Conservation (phyloP, 345 rosid genomes). For the Heritiera fomes region DNA sequence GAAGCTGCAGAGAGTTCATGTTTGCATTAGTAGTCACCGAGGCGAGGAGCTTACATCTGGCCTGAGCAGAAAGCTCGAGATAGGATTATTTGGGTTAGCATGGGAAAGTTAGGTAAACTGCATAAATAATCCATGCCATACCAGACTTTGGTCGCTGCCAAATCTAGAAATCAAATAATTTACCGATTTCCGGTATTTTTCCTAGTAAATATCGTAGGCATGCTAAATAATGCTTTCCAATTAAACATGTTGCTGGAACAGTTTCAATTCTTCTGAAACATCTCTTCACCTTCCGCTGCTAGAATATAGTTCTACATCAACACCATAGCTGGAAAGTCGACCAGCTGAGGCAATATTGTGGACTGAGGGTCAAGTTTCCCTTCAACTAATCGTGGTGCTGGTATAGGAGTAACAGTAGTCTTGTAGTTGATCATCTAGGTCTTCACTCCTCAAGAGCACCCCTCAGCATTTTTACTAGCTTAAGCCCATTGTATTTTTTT, state of each 20-base stretch:
- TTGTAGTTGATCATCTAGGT: too few relatives aligned
- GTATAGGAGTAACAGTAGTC: too few relatives aligned
- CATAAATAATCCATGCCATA: conserved; percentile 15
- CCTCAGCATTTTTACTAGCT: too few relatives aligned
- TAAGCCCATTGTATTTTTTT: too few relatives aligned
- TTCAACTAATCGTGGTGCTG: too few relatives aligned
- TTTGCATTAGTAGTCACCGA: conserved; percentile 67
- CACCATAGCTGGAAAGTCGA: too few relatives aligned
- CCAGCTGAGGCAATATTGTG: too few relatives aligned
- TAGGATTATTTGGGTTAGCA: conserved; percentile 65
- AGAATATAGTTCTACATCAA: too few relatives aligned
- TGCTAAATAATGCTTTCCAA: neutral
- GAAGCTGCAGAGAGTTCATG: conserved; percentile 63
- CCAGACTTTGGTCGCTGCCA: too few relatives aligned
- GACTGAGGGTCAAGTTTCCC: too few relatives aligned
- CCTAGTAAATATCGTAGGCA: neutral
- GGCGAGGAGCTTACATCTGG: conserved; percentile 63
- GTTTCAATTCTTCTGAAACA: neutral
- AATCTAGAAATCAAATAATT: too few relatives aligned
- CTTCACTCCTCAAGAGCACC: too few relatives aligned
- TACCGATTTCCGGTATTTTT: neutral
- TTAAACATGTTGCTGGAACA: neutral
- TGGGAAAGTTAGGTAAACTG: neutral
- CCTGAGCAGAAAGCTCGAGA: conserved; percentile 58
- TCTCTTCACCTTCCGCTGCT: neutral